These are phyloP conservation scores for Chaetothyriales sp. DNA, from an alignment of 2,329 filamentous ascomycete genomes.

Conservation along the genomic window DNA sequence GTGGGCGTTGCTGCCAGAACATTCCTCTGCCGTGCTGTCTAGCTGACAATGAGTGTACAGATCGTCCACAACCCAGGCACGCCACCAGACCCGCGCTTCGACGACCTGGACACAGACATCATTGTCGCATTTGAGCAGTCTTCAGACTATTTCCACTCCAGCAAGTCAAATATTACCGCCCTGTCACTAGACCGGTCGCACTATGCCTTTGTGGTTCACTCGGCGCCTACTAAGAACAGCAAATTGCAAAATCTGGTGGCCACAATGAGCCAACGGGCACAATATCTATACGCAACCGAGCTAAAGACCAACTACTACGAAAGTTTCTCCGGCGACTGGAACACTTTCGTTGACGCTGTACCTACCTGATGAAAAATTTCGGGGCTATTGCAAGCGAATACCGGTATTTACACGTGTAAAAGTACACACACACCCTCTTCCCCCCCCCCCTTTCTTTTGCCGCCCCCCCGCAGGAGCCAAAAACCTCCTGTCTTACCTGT, in stretches of 20 bases:
- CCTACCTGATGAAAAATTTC: slow-evolving; percentile 6
- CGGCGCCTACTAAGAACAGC: slow-evolving; percentile 22
- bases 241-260: slow-evolving; percentile 22
- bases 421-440: not conserved
- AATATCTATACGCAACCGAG: slow-evolving; percentile 28
- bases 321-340: slow-evolving; percentile 25
- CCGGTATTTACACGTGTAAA: not conserved
- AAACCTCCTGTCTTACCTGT: not conserved
- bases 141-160: slow-evolving; percentile 26
- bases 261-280: slow-evolving; percentile 22
- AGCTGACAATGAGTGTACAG: slow-evolving; percentile 9
- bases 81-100: slow-evolving; percentile 27
- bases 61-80: slow-evolving; percentile 33
- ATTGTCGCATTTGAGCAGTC: slow-evolving; percentile 33
- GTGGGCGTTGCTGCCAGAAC: not conserved
- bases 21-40: not conserved
- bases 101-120: slow-evolving; percentile 26
- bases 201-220: slow-evolving; percentile 26
- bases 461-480: not conserved
- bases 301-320: slow-evolving; percentile 27
- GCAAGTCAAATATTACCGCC: slow-evolving; percentile 21
- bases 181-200: slow-evolving; percentile 21
- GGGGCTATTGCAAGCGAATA: slow-evolving; percentile 18
- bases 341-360: slow-evolving; percentile 14
- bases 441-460: too few relatives aligned